Conservation (phyloP, 805 yeast genomes). For the Wickerhamia fluorescens region DNA sequence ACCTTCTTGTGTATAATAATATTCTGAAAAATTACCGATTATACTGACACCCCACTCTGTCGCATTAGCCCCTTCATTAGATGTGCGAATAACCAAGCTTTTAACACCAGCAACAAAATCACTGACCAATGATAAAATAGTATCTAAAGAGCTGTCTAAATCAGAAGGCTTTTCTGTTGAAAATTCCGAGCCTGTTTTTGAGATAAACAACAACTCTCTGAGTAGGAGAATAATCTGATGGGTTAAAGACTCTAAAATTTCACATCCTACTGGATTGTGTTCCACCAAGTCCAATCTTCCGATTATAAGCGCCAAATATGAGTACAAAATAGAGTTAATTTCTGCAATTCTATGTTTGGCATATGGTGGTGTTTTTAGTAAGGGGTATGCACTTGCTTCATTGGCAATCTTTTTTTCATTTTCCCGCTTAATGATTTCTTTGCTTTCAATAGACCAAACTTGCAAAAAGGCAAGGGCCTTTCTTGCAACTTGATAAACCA, state of each 20-base stretch:
- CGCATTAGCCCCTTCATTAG: conserved; percentile 27
- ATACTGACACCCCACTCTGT: conserved; percentile 22
- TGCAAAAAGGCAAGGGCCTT: conserved; percentile 59
- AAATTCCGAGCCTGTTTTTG: conserved; percentile 41
- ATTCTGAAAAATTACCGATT: conserved; percentile 13
- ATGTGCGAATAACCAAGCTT: conserved; percentile 49
- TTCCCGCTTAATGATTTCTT: conserved; percentile 33
- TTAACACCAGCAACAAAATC: conserved; percentile 61
- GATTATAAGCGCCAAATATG: conserved; percentile 58
- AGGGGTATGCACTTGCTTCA: conserved; percentile 38
- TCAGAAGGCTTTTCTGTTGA: conserved; percentile 32
- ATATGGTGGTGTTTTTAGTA: conserved; percentile 47
- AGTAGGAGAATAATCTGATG: conserved; percentile 62
- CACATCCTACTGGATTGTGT: conserved; percentile 64
- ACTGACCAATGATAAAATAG: conserved; percentile 52
- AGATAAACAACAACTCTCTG: conserved; percentile 56
- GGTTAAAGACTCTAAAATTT: conserved; percentile 54
- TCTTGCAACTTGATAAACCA: conserved; percentile 61
- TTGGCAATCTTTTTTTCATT: conserved; percentile 26
- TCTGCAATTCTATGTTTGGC: conserved; percentile 60
- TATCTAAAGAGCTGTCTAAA: conserved; percentile 47
- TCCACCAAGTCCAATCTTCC: conserved; percentile 78
- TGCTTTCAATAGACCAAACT: conserved; percentile 65
- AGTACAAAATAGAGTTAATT: conserved; percentile 50
- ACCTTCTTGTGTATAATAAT: conserved; percentile 61